A percentile compares a stretch with the other conserved stretches of the same genome.
Evolutionary conservation across 148 eudicot genomes (phyloP).

Genomic region (Hydrangea macrophylla): DNA sequence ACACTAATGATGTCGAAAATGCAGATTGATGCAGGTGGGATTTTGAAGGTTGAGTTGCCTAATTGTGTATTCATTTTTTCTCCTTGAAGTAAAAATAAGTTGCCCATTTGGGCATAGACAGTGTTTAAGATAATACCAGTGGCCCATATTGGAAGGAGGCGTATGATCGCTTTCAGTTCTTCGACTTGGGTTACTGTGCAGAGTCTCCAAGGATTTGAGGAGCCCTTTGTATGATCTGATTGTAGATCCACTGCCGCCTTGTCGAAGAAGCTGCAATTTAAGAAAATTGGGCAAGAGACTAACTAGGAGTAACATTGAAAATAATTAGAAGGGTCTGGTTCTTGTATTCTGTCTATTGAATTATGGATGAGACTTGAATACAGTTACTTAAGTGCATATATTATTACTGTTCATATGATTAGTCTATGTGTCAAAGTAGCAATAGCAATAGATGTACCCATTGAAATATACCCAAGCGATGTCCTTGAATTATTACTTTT

Average conservation of each 20-base stretch:
- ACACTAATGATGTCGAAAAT: constrained; percentile 66
- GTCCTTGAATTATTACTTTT: neutral
- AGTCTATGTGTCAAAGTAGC: too few species aligned
- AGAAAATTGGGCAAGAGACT: neutral
- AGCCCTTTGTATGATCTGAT: constrained; percentile 24
- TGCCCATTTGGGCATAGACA: constrained; percentile 64
- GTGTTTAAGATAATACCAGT: constrained; percentile 52
- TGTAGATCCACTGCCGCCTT: constrained; percentile 52
- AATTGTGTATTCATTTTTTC: constrained; percentile 34
- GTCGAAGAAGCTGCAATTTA: constrained; percentile 50
- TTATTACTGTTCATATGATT: too few species aligned
- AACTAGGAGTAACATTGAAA: neutral
- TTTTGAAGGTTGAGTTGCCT: constrained; percentile 38
- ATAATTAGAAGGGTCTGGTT: too few species aligned
- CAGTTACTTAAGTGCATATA: too few species aligned
- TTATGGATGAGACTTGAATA: too few species aligned
- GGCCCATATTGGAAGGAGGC: constrained; percentile 67
- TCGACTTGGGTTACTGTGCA: constrained; percentile 73
- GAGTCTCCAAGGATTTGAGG: constrained; percentile 43
- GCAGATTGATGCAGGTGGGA: constrained; percentile 66
- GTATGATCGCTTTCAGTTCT: constrained; percentile 61
- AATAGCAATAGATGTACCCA: too few species aligned
- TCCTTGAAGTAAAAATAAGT: constrained; percentile 59
- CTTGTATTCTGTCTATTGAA: too few species aligned
- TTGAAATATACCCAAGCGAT: too few species aligned